Evolutionary conservation across 306 rosid species (phyloP).

Genomic region (Quillaja saponaria): DNA sequence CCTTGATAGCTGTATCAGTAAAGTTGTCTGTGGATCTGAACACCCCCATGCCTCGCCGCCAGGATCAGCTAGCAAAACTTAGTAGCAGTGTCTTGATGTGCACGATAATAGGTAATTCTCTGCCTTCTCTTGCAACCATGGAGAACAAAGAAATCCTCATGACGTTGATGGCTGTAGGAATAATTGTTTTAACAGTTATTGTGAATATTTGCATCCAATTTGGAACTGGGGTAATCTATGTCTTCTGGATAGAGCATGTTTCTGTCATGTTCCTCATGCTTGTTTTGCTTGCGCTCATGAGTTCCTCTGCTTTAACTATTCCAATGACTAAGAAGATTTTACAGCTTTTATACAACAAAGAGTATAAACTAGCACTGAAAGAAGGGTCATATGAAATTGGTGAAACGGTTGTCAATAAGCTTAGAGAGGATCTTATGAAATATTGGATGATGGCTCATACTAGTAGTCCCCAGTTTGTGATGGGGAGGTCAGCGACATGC

Average conservation of each 20-base stretch:
- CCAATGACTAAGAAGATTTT: slow-evolving; percentile 60
- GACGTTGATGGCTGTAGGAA: slow-evolving; percentile 71
- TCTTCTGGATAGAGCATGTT: slow-evolving; percentile 66
- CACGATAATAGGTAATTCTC: slow-evolving; percentile 67
- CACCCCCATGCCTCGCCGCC: slow-evolving; percentile 74
- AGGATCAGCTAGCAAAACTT: slow-evolving; percentile 81
- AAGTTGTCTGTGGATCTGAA: slow-evolving; percentile 78
- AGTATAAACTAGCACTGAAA: slow-evolving; percentile 43
- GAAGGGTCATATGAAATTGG: slow-evolving; percentile 29
- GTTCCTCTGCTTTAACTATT: slow-evolving; percentile 54
- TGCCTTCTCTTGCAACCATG: slow-evolving; percentile 85
- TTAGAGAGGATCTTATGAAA: slow-evolving; percentile 47
- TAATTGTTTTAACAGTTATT: slow-evolving; percentile 70
- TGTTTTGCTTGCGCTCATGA: slow-evolving; percentile 53
- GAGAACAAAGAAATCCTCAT: slow-evolving; percentile 56
- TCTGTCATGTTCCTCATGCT: slow-evolving; percentile 62
- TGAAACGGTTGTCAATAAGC: slow-evolving; percentile 15
- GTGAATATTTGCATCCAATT: slow-evolving; percentile 75
- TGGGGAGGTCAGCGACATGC: slow-evolving; percentile 84
- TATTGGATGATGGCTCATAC: slow-evolving; percentile 92
- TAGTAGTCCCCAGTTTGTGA: slow-evolving; percentile 76
- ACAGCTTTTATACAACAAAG: slow-evolving; percentile 44
- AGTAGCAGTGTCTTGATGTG: slow-evolving; percentile 71
- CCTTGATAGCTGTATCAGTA: slow-evolving; percentile 60
- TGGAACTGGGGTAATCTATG: slow-evolving; percentile 80